Evolutionary conservation across 2,329 filamentous ascomycete genomes (phyloP).

Genomic region (Colletotrichum echinochloae): DNA sequence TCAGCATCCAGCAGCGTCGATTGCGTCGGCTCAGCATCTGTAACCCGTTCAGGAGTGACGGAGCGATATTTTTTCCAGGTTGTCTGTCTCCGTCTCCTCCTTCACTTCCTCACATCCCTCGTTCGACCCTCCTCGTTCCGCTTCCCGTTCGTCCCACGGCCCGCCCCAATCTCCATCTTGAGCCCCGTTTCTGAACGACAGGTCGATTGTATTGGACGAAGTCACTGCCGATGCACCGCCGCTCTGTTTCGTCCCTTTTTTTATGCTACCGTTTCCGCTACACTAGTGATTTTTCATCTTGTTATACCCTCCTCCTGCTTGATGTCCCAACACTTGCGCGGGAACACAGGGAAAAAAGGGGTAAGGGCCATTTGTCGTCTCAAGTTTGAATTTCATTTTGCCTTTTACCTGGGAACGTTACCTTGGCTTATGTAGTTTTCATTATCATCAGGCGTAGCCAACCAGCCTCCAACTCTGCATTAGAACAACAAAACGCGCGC

Average conservation of each 20-base stretch:
- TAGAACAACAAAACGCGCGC: slow-evolving; percentile 15
- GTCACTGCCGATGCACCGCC: slow-evolving; percentile 12
- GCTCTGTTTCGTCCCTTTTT: slow-evolving; percentile 29
- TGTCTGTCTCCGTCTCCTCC: slow-evolving; percentile 13
- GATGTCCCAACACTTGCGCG: slow-evolving; percentile 3
- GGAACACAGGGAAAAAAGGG: slow-evolving; percentile 3
- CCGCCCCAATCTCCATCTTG: slow-evolving; percentile 32
- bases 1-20: slow-evolving; percentile 1
- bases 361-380: slow-evolving; percentile 22
- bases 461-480: slow-evolving; percentile 25
- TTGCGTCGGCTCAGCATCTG: slow-evolving; percentile 1
- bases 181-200: slow-evolving; percentile 34
- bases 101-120: slow-evolving; percentile 2
- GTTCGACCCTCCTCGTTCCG: slow-evolving; percentile 23
- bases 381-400: slow-evolving; percentile 12
- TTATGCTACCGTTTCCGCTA: slow-evolving; percentile 14
- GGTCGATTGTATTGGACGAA: slow-evolving; percentile 33
- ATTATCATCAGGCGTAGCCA: slow-evolving; percentile 29
- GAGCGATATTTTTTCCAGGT: slow-evolving; percentile 29
- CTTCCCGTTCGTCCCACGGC: slow-evolving; percentile 26
- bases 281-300: not conserved
- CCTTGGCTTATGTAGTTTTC: slow-evolving; percentile 15
- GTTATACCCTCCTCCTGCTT: slow-evolving; percentile 15
- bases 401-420: slow-evolving; percentile 21
- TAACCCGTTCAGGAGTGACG: slow-evolving; percentile 3